Conservation (phyloP, 2,329 filamentous ascomycete species). For the Trichophyton rubrum region DNA sequence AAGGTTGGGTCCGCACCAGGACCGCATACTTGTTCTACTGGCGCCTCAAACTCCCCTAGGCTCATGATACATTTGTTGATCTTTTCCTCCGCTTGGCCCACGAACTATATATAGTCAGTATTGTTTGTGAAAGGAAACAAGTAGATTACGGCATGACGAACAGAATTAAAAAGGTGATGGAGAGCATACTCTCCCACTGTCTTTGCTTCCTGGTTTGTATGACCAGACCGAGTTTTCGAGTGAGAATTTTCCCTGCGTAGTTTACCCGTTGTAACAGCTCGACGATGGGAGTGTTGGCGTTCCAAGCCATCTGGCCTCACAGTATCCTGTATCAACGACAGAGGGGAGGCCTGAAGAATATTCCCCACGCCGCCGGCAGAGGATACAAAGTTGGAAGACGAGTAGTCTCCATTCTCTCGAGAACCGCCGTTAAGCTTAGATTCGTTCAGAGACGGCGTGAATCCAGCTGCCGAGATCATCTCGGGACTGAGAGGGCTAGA, state of each 20-base stretch:
- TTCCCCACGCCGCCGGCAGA: slow-evolving; percentile 32
- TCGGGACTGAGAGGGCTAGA: slow-evolving; percentile 78
- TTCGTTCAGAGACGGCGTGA: slow-evolving; percentile 43
- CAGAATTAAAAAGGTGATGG: slow-evolving; percentile 88
- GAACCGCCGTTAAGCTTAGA: slow-evolving; percentile 16
- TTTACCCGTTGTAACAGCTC: slow-evolving; percentile 45
- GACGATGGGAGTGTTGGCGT: slow-evolving; percentile 23
- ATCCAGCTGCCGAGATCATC: slow-evolving; percentile 59
- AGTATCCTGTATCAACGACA: slow-evolving; percentile 30
- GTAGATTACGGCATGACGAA: slow-evolving; percentile 31
- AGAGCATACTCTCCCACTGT: slow-evolving; percentile 97
- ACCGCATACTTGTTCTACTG: slow-evolving; percentile 81
- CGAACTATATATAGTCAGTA: slow-evolving; percentile 49
- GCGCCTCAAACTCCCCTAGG: slow-evolving; percentile 65
- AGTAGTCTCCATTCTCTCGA: slow-evolving; percentile 24
- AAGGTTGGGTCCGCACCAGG: slow-evolving; percentile 77
- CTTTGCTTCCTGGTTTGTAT: slow-evolving; percentile 61
- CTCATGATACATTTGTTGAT: slow-evolving; percentile 76
- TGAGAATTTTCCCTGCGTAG: slow-evolving; percentile 56
- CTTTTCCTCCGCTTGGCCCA: slow-evolving; percentile 92
- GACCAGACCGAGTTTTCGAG: slow-evolving; percentile 62
- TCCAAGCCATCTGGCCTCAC: slow-evolving; percentile 18
- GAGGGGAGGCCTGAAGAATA: slow-evolving; percentile 18
- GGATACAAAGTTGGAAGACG: slow-evolving; percentile 15
- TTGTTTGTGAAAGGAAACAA: background rate